phyloP scores from a whole-genome alignment of 208 protist species.

The Trypanosoma cruzi region DNA sequence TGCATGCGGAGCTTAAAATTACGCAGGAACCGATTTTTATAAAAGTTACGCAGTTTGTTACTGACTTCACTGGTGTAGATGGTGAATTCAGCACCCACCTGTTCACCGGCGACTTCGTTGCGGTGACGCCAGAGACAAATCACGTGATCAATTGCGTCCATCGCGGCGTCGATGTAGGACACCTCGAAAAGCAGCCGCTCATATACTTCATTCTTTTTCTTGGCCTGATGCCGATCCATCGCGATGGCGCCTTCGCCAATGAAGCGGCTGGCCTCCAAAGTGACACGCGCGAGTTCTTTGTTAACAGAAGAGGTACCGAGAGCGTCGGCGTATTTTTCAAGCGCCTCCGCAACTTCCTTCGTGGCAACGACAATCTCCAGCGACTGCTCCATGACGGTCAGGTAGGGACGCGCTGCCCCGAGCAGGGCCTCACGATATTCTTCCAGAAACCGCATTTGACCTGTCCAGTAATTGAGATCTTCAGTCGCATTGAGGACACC shows the following conservation, averaged over 20 bases:
- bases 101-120: slow-evolving; percentile 17
- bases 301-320: slow-evolving; percentile 28
- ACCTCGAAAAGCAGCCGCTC: slow-evolving; percentile 64
- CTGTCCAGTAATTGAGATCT: slow-evolving; percentile 47
- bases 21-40: slow-evolving; percentile 46
- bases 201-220: slow-evolving; percentile 49
- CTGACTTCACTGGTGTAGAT: slow-evolving; percentile 59
- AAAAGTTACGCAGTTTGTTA: slow-evolving; percentile 42
- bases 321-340: slow-evolving; percentile 34
- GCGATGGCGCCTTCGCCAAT: slow-evolving; percentile 20
- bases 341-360: slow-evolving; percentile 39
- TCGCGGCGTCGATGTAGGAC: slow-evolving; percentile 57
- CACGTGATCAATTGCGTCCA: slow-evolving; percentile 73
- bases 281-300: slow-evolving; percentile 25
- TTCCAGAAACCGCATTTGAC: slow-evolving; percentile 39
- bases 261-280: slow-evolving; percentile 17
- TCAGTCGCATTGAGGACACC: neutral
- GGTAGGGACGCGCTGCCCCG: slow-evolving; percentile 43
- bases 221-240: slow-evolving; percentile 31
- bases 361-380: slow-evolving; percentile 22
- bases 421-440: slow-evolving; percentile 45
- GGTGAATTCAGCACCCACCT: slow-evolving; percentile 4
- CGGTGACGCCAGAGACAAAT: slow-evolving; percentile 51
- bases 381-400: slow-evolving; percentile 42
- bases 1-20: slow-evolving; percentile 64